Percentiles rank a stretch among this genome's conserved stretches.
Conservation (phyloP, 305 asterid species). For the Solanum hybrid region DNA sequence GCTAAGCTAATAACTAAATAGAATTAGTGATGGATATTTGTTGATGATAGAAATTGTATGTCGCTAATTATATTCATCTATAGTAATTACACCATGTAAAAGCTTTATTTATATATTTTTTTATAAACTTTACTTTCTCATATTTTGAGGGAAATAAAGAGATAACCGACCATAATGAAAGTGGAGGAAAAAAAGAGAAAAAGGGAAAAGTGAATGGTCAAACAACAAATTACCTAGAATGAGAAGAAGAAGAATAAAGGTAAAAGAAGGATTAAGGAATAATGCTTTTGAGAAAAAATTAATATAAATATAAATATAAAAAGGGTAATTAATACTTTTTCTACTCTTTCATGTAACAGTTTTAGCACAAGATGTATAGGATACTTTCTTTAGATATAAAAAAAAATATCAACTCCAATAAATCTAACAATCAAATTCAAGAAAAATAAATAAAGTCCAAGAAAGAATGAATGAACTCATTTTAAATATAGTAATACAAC, state of each 20-base stretch:
- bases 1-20: neutral
- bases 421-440: neutral
- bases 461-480: neutral
- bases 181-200: neutral
- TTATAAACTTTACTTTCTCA: neutral
- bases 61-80: neutral
- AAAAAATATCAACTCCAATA: neutral
- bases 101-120: neutral
- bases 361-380: neutral
- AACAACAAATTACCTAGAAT: constrained; percentile 4
- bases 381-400: neutral
- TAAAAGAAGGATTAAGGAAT: neutral
- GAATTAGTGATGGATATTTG: neutral
- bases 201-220: neutral
- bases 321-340: neutral
- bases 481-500: neutral
- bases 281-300: neutral
- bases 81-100: neutral
- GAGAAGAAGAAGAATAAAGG: neutral
- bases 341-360: neutral
- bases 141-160: neutral
- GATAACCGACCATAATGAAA: neutral
- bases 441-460: neutral
- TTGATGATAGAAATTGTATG: neutral
- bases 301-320: neutral